Evolutionary conservation across 83 land plant species (phyloP), one percentile per base, ranked within the genome.

Genomic region (Thuja plicata): DNA sequence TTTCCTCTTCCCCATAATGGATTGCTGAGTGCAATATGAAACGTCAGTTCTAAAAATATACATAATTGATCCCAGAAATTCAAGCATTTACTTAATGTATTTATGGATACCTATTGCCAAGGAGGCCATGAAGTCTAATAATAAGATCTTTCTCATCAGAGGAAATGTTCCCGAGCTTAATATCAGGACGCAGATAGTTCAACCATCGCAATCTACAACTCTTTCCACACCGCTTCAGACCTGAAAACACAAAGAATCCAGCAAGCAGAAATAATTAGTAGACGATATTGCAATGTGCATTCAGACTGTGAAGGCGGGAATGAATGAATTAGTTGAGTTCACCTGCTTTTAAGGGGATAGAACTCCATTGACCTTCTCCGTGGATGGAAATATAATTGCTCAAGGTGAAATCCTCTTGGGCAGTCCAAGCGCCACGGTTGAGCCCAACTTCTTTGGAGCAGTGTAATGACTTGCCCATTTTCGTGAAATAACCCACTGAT

Each of bases 351-450:
- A 4, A 8, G 5, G 85, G 16, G 5, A 83, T 54, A 83, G 55
- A 83, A 12, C 54, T 46, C 85, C 85, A 83, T 27, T 32, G 30
- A 46, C 55, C 35, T 43, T 10, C 13, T 0, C 85, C 85, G 27
- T 83, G 85, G n/a, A 13, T 45, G 12, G 15, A 43, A 34, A 83
- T 83, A 11, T 83, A 83, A 38, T 83, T 50, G 11, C 34, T 83
- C 85, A 83, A 83, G n/a, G 46, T 83, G 32, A 45, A 24, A n/a
- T 83, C 85, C 85, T 83, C 85, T 24, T 46, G 52, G 50, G 34
- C 54, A 27, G 52, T 83, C 85, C 85, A 83, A 83, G 85, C 85
- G 12, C 85, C 85, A 2, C 55, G 85, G 15, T 83, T 46, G 55
- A 83, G 54, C 16, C 34, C 55, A 30, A 32, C 34, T 32, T 74